Percentiles rank a stretch among this genome's conserved stretches.
Conservation (phyloP, 2,329 filamentous ascomycete genomes). For the Juglanconis juglandina region DNA sequence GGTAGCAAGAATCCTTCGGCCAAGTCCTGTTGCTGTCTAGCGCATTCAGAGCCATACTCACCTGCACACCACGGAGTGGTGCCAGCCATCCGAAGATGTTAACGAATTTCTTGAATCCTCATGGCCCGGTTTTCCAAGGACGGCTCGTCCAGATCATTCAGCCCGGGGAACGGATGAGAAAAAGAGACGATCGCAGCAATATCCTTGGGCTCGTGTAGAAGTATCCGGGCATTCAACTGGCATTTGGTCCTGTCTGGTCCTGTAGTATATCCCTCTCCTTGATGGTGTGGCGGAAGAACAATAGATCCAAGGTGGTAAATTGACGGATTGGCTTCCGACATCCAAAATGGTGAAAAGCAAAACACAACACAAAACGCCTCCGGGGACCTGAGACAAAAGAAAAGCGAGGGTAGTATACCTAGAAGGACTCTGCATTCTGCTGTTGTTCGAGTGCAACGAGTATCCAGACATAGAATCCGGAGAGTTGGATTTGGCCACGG, state of each 20-base stretch:
- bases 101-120: background rate
- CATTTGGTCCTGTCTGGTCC: background rate
- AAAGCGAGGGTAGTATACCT: conserved; percentile 55
- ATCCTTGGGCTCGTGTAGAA: background rate
- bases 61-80: background rate
- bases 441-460: conserved; percentile 46
- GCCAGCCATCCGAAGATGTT: background rate
- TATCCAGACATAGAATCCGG: conserved; percentile 47
- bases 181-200: background rate
- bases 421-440: conserved; percentile 58
- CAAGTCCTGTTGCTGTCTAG: conserved; percentile 10
- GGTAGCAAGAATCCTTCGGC: background rate
- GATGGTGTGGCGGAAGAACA: background rate
- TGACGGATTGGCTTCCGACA: conserved; percentile 27
- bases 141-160: background rate
- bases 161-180: background rate
- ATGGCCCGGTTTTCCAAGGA: background rate
- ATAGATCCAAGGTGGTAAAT: conserved; percentile 23
- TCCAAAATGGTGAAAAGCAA: conserved; percentile 16
- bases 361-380: conserved; percentile 37
- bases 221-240: no score
- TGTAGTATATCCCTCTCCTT: background rate
- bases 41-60: conserved; percentile 10
- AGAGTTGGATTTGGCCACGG: conserved; percentile 45
- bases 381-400: conserved; percentile 46